Conservation (phyloP, 2,329 filamentous ascomycete species). For the Alternaria metachromatica region DNA sequence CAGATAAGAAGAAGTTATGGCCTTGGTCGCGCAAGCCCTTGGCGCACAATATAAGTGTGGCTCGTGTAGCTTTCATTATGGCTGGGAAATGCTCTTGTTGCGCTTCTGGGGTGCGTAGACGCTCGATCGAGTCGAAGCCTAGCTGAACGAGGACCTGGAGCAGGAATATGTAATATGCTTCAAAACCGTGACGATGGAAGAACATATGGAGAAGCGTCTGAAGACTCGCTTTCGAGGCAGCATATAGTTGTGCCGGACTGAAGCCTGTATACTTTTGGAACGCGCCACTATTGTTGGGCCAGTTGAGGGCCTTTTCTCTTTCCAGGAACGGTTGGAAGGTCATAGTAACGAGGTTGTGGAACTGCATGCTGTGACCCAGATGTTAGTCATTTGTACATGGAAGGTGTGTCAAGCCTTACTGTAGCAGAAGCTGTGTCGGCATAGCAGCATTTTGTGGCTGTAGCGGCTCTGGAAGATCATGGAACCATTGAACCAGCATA, state of each 20-base stretch:
- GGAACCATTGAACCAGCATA: conserved; percentile 6
- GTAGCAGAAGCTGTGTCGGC: conserved; percentile 9
- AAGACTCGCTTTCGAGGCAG: conserved; percentile 5
- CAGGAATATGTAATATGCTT: conserved; percentile 4
- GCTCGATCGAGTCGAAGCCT: conserved; percentile 3
- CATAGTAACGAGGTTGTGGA: conserved; percentile 10
- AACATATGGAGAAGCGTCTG: conserved; percentile 7
- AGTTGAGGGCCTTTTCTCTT: not conserved
- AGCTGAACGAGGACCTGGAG: conserved; percentile 9
- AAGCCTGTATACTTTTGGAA: not conserved
- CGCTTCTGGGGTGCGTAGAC: not conserved
- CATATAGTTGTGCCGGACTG: not conserved
- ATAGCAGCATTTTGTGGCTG: conserved; percentile 3
- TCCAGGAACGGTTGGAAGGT: conserved; percentile 3
- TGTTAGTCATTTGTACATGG: not conserved
- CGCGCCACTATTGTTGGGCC: not conserved
- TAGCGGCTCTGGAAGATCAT: not conserved
- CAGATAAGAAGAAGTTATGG: conserved; percentile 6
- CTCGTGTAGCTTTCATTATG: conserved; percentile 7
- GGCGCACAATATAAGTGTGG: conserved; percentile 11
- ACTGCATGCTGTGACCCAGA: conserved; percentile 3
- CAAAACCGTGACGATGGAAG: conserved; percentile 7
- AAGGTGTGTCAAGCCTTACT: not conserved
- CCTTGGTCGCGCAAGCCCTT: conserved; percentile 15
- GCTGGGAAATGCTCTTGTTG: not conserved